Percentiles rank a stretch among this genome's conserved stretches.
Conservation (phyloP, 768 basidiomycete species). For the Peribolospora baueri region DNA sequence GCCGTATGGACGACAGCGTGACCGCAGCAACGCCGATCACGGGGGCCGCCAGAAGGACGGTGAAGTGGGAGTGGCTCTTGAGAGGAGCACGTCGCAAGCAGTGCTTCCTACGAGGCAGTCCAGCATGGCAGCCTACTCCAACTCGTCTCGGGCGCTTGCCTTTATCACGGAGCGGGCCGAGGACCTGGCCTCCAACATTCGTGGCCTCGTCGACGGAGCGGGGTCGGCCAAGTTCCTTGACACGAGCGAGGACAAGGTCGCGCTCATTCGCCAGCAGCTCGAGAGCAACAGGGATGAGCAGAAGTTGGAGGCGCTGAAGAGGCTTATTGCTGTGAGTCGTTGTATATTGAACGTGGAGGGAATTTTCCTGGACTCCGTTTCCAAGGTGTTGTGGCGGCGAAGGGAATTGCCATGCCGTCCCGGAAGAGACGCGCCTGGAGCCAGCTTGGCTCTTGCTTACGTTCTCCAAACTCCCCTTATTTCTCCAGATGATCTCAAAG, state of each 20-base stretch:
- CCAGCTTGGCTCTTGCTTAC: neutral
- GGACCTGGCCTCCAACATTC: no score
- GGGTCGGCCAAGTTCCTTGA: slow-evolving; percentile 14
- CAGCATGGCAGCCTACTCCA: no score
- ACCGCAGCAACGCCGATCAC: no score
- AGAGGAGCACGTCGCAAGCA: no score
- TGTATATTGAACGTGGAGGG: neutral
- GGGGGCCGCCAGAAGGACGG: no score
- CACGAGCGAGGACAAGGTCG: slow-evolving; percentile 46
- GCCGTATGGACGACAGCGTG: no score
- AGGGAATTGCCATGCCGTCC: no score
- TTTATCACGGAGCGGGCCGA: no score
- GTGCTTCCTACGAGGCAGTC: no score
- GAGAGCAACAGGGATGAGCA: slow-evolving; percentile 73
- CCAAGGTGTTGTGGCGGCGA: neutral
- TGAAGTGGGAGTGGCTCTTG: no score
- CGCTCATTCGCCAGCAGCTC: slow-evolving; percentile 61
- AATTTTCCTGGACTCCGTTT: neutral
- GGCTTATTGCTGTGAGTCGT: slow-evolving; percentile 60
- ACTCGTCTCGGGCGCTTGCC: no score
- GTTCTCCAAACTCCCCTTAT: slow-evolving; percentile 1
- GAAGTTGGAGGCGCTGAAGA: slow-evolving; percentile 82
- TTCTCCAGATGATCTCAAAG: slow-evolving; percentile 64
- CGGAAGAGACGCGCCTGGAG: no score
- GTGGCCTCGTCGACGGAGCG: slow-evolving; percentile 4